A percentile compares a stretch with the other conserved stretches of the same genome.
These are phyloP conservation scores for Trichoderma sp. DNA, from an alignment of 2,329 filamentous ascomycete genomes.

Conservation along the genomic window DNA sequence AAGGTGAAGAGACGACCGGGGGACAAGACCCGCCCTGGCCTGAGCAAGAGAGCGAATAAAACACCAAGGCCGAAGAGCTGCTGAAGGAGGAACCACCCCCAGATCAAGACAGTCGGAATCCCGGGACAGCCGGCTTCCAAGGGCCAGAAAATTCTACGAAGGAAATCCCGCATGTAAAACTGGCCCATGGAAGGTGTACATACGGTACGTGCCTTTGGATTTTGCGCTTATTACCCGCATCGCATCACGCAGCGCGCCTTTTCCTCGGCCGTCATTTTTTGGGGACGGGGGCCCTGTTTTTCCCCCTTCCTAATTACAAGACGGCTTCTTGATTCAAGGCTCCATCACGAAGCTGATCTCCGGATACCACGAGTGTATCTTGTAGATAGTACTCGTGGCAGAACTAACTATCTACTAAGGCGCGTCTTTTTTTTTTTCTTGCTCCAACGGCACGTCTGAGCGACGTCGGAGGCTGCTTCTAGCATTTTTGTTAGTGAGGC, in stretches of 20 bases:
- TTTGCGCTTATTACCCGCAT: conserved; percentile 16
- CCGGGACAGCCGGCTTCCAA: conserved; percentile 16
- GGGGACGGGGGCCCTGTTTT: not conserved
- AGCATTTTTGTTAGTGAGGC: not conserved
- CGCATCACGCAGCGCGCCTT: conserved; percentile 4
- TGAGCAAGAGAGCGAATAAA: not conserved
- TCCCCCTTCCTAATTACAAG: not conserved
- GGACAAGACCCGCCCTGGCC: not conserved
- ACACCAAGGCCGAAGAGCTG: not conserved
- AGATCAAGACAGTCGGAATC: not conserved
- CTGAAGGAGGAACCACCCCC: not conserved
- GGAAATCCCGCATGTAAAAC: conserved; percentile 16
- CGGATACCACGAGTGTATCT: not conserved
- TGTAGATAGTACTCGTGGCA: not conserved
- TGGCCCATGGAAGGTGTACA: not conserved
- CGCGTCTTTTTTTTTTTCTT: not conserved
- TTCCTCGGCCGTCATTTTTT: not conserved
- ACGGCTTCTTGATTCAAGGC: not conserved
- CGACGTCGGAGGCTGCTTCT: conserved; percentile 15
- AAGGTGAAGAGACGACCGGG: not conserved
- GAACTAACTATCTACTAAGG: not conserved
- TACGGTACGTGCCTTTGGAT: not conserved
- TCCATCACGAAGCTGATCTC: not conserved
- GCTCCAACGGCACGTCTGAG: not conserved
- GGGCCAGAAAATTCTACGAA: conserved; percentile 14